A percentile compares a stretch with the other conserved stretches of the same genome.
Evolutionary conservation across 2,329 filamentous ascomycete species (phyloP).

Genomic region (Aphanocladium album): DNA sequence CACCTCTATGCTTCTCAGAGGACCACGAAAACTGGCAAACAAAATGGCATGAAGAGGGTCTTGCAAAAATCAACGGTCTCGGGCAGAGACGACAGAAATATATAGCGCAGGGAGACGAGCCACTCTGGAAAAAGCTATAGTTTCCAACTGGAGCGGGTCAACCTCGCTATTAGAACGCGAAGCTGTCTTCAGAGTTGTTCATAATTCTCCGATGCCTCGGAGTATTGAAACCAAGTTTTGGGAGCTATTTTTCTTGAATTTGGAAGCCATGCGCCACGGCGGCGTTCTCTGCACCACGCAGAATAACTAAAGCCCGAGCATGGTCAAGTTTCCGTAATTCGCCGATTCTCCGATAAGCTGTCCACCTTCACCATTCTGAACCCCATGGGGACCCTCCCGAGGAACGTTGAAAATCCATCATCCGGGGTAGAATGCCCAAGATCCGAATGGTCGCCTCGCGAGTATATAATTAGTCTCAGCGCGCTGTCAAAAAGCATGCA

Average conservation of each 20-base stretch:
- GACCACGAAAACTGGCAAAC: not conserved
- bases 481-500: constrained; percentile 1
- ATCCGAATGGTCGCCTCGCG: not conserved
- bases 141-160: constrained; percentile 1
- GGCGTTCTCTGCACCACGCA: not conserved
- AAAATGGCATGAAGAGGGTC: not conserved
- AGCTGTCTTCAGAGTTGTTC: not conserved
- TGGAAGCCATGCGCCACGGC: not conserved
- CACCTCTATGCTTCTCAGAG: not conserved
- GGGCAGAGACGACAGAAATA: not conserved
- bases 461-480: not conserved
- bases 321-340: not conserved
- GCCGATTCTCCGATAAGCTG: constrained; percentile 9
- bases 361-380: not conserved
- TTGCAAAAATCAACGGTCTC: not conserved
- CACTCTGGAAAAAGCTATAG: not conserved
- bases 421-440: constrained; percentile 2
- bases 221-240: not conserved
- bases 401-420: not conserved
- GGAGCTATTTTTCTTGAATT: not conserved
- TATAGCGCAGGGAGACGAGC: not conserved
- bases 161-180: not conserved
- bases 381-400: constrained; percentile 2
- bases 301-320: not conserved
- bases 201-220: constrained; percentile 5